Evolutionary conservation across 116 monocot genomes (phyloP), one percentile per base, ranked within the genome.

Genomic region (Zostera marina): DNA sequence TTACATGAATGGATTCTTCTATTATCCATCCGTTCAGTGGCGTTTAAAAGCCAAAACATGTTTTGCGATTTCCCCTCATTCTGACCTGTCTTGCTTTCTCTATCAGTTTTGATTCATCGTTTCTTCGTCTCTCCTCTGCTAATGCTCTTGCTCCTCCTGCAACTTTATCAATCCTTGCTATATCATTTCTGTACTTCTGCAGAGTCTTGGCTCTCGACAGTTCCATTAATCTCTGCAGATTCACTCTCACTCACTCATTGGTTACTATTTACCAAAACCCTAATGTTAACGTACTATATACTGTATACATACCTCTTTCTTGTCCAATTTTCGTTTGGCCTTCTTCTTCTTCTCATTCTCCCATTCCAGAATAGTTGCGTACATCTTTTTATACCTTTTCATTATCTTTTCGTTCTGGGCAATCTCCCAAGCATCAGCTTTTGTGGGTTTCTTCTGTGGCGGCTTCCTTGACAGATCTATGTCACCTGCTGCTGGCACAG

Each of bases 81-180:
- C 73, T 76, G 41, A 79, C 82, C 62, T 70, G 66, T 19, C 38
- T 64, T 43, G 77, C 73, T 58, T 79, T 85, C 53, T 66, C 82
- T 22, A 66, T 64, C 43, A 65, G 53, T 60, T 82, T 85, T 16
- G 47, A 11, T 70, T 91, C 82, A 14, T 79, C 82, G 45, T 91
- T 77, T 73, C 63, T 74, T 63, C 56, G 79, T 53, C 56, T 81
- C 49, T 82, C 82, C 42, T 79, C 82, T 68, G 85, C 85, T 41
- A 75, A 22, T 56, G 70, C 61, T 61, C 73, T 82, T 66, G 85
- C 85, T 23, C 76, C 79, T 9, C 68, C 70, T n/a, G 58, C 79
- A 61, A 85, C 71, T 52, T 85, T 74, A 55, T 77, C 72, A 38
- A 85, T 80, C 68, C 76, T 82, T 58, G 70, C 25, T 40, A 79